A percentile compares a stretch with the other conserved stretches of the same genome.
Evolutionary conservation across 192 early-diverging fungal species (phyloP).

Genomic region (Coemansia sp.): DNA sequence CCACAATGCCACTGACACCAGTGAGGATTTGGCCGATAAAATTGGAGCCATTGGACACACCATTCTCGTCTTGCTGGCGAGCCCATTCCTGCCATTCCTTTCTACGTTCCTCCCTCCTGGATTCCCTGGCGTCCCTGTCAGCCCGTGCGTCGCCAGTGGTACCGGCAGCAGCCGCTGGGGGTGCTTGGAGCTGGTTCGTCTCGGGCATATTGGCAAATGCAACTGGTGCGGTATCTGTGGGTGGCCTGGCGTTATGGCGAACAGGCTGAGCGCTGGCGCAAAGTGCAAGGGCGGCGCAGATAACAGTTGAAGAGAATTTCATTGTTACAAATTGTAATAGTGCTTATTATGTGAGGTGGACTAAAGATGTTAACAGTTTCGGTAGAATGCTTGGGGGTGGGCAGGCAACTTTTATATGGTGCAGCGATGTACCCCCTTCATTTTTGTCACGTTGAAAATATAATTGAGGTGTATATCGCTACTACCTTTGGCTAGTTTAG

Average conservation of each 20-base stretch:
- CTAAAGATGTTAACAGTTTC: background rate
- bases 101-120: conserved; percentile 42
- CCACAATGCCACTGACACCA: conserved; percentile 52
- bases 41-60: conserved; percentile 41
- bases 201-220: conserved; percentile 16
- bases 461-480: background rate
- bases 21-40: conserved; percentile 42
- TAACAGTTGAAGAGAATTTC: conserved; percentile 19
- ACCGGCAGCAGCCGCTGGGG: background rate
- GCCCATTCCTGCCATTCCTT: conserved; percentile 52
- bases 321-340: conserved; percentile 9
- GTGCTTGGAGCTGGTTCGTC: background rate
- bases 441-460: background rate
- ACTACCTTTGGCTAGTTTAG: background rate
- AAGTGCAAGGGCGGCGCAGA: conserved; percentile 14
- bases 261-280: conserved; percentile 29
- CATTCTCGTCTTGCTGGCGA: conserved; percentile 35
- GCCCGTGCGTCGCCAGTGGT: background rate
- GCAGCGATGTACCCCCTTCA: background rate
- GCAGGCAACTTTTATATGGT: background rate
- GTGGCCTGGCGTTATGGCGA: conserved; percentile 10
- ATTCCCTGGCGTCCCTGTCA: conserved; percentile 28
- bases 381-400: background rate
- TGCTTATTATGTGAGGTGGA: background rate
- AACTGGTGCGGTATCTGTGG: conserved; percentile 17